Percentiles rank a stretch among this genome's conserved stretches.
phyloP scores from a whole-genome alignment of 108 stramenopile species.

The Cyclotella sp. region DNA sequence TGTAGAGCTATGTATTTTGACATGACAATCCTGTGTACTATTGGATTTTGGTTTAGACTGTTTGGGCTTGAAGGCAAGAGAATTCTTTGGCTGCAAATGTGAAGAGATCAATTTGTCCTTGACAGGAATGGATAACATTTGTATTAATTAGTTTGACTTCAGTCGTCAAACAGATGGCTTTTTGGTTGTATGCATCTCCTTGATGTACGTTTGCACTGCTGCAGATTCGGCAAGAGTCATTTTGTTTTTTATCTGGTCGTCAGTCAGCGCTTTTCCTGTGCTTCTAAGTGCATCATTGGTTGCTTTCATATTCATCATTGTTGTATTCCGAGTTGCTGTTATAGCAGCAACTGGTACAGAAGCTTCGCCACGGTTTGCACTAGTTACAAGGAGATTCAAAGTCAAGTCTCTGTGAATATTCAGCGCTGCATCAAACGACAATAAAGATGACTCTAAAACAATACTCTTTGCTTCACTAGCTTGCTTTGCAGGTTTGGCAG shows the following conservation, averaged over 20 bases:
- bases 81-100: too few species aligned
- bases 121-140: too few species aligned
- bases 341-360: conserved; percentile 15
- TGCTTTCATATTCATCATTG: background rate
- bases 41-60: too few species aligned
- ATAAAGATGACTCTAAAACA: background rate
- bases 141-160: background rate
- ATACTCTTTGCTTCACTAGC: background rate
- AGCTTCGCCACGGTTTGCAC: conserved; percentile 35
- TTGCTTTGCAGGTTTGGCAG: background rate
- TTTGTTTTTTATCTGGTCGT: conserved; percentile 11
- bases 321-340: background rate
- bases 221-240: background rate
- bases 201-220: conserved; percentile 1
- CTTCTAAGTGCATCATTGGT: background rate
- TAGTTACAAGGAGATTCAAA: conserved; percentile 17
- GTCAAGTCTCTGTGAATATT: conserved; percentile 25
- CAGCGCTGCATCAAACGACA: background rate
- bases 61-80: too few species aligned
- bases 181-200: background rate
- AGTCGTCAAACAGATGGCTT: background rate
- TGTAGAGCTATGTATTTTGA: too few species aligned
- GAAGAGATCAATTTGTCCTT: too few species aligned
- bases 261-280: background rate
- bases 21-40: too few species aligned